phyloP scores from a whole-genome alignment of 129 eudicot species.

The Daucus carota region DNA sequence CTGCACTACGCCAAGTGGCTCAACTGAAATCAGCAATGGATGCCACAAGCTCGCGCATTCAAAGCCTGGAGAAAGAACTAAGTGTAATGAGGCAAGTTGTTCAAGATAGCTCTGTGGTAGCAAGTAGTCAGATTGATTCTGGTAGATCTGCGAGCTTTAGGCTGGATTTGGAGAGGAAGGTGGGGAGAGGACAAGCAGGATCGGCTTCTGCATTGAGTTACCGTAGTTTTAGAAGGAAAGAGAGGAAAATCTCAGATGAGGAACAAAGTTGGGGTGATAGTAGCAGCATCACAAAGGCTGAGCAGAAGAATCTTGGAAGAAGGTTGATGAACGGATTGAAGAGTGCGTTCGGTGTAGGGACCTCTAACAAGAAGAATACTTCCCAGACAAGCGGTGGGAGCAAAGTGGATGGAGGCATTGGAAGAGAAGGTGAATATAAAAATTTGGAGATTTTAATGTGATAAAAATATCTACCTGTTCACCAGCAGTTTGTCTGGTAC shows the following conservation, averaged over 20 bases:
- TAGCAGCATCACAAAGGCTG: constrained; percentile 14
- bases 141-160: constrained; percentile 59
- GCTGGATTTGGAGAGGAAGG: constrained; percentile 46
- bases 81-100: constrained; percentile 46
- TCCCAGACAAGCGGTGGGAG: not conserved
- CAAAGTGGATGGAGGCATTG: not conserved
- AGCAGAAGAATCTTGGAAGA: constrained; percentile 27
- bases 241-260: not conserved
- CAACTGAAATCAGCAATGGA: constrained; percentile 54
- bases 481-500: not conserved
- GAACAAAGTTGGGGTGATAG: constrained; percentile 5
- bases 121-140: constrained; percentile 12
- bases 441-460: constrained; percentile 11
- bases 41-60: constrained; percentile 56
- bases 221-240: constrained; percentile 16
- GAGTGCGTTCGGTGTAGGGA: constrained; percentile 39
- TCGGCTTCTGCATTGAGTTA: constrained; percentile 57
- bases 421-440: not conserved
- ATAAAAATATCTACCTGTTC: constrained; percentile 19
- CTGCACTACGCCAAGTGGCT: constrained; percentile 62
- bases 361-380: constrained; percentile 22
- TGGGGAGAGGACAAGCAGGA: constrained; percentile 68
- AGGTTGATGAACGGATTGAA: constrained; percentile 51
- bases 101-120: constrained; percentile 17
- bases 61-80: constrained; percentile 63